These are phyloP conservation scores for Populus hybrid DNA, from an alignment of 441 rosid species.

Conservation along the genomic window DNA sequence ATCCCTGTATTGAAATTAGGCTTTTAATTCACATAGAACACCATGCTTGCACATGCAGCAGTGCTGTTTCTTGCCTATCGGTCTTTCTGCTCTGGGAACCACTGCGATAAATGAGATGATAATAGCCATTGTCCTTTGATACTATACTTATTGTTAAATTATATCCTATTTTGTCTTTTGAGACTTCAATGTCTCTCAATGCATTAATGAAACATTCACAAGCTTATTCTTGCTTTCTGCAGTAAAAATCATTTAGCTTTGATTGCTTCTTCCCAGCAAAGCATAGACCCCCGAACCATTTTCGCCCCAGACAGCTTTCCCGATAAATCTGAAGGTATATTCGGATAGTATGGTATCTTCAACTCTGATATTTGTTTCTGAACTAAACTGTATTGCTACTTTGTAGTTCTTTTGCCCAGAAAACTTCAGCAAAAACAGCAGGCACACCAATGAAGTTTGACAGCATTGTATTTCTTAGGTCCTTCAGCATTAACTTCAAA, in stretches of 20 bases:
- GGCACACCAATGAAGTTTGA: not conserved
- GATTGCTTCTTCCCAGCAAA: conserved; percentile 47
- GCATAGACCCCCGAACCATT: conserved; percentile 39
- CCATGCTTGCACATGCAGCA: not conserved
- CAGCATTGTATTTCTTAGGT: not conserved
- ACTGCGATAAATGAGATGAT: not conserved
- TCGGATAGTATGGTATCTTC: not conserved
- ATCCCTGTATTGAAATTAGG: not conserved
- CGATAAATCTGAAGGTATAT: conserved; percentile 51
- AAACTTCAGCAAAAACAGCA: conserved; percentile 34
- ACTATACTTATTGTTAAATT: not conserved
- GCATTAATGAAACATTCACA: not conserved
- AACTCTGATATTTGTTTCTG: conserved; percentile 4
- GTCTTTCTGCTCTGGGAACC: not conserved
- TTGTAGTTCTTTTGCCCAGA: conserved; percentile 60
- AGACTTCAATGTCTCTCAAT: not conserved
- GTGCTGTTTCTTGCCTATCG: not conserved
- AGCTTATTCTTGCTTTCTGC: conserved; percentile 24
- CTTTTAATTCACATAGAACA: not conserved
- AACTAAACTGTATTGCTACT: conserved; percentile 16
- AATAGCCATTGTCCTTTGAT: not conserved
- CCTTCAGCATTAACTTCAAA: not conserved
- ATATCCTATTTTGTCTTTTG: not conserved
- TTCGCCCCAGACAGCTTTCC: conserved; percentile 50
- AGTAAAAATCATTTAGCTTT: conserved; percentile 51